Base-by-base conservation (phyloP, 2,329 filamentous ascomycete species). In the Trichoderma atrobrunneum region DNA sequence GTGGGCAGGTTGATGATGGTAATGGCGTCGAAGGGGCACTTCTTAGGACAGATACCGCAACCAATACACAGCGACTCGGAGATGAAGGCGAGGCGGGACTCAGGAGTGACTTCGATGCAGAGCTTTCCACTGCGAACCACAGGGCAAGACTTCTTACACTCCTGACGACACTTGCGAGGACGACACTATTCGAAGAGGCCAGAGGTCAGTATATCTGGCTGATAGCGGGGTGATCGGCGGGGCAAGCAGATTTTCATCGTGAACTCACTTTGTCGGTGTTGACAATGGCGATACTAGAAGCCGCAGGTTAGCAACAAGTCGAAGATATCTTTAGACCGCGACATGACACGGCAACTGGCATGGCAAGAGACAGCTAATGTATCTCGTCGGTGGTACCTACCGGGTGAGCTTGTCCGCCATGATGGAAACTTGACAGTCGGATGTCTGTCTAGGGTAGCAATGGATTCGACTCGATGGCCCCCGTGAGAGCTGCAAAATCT, bases 1-100 rank as follows among this genome's bases (percentile, higher is more conserved):
- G 96, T 99, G 78, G 97, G 96, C 87, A 99, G 87, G 87, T 99
- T 99, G 94, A 99, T 99, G 84, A 99, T 99, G 83, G 95, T 97
- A 85, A 99, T 99, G 79, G 96, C 96, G 80, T 95, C 92, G 84
- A 99, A 99, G 18, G 96, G 96, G 83, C 96, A 99, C 84, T 98
- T 98, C 87, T 99, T 99, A 59, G 95, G 94, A 84, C 97, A 99
- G 86, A 99, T 99, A 91, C 96, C 97, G 81, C 97, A 99, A 84
- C 96, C 96, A 79, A 98, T 98, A 82, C 95, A 98, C 74, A 98
- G 90, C 75, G 90, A 90, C 84, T 99, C 96, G 76, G 95, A 98
- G 80, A 99, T 97, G 88, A 98, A 99, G 82, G 96, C 96, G 78
- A 99, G 95, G 80, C 95, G 95, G 76, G 95, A 97, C 72, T 93